These are phyloP conservation scores for Odonthalia washingtoniensis DNA, from an alignment of 31 red algal species.

Conservation along the genomic window DNA sequence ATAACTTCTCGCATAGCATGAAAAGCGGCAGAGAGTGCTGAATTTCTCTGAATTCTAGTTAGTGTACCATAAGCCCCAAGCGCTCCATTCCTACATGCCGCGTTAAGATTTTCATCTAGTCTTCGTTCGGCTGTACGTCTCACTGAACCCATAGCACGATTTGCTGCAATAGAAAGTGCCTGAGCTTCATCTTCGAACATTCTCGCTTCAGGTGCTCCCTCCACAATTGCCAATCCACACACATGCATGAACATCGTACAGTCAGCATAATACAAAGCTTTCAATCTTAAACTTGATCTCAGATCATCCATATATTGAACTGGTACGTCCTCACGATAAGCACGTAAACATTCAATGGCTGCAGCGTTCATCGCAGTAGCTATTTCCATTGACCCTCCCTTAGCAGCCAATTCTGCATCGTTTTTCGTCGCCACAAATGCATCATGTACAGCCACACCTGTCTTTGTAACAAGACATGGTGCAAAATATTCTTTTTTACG, in stretches of 20 bases:
- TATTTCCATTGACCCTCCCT: constrained; percentile 61
- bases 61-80: constrained; percentile 84
- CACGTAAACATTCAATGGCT: constrained; percentile 67
- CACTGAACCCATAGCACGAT: constrained; percentile 63
- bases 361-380: constrained; percentile 65
- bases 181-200: constrained; percentile 30
- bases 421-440: constrained; percentile 54
- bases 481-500: constrained; percentile 68
- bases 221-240: constrained; percentile 3
- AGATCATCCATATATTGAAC: constrained; percentile 76
- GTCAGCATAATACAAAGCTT: constrained; percentile 78
- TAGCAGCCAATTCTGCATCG: constrained; percentile 62
- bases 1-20: constrained; percentile 80
- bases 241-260: constrained; percentile 74
- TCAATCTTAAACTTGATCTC: constrained; percentile 70
- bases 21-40: constrained; percentile 73
- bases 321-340: constrained; percentile 78
- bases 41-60: constrained; percentile 68
- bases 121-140: constrained; percentile 64
- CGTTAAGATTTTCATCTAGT: constrained; percentile 68
- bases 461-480: constrained; percentile 64
- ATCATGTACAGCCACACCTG: constrained; percentile 69
- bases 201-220: not conserved
- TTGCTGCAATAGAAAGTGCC: constrained; percentile 54
- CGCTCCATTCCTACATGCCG: constrained; percentile 71